Evolutionary conservation across 441 rosid genomes (phyloP).

Genomic region (Erodium chrysanthum): DNA sequence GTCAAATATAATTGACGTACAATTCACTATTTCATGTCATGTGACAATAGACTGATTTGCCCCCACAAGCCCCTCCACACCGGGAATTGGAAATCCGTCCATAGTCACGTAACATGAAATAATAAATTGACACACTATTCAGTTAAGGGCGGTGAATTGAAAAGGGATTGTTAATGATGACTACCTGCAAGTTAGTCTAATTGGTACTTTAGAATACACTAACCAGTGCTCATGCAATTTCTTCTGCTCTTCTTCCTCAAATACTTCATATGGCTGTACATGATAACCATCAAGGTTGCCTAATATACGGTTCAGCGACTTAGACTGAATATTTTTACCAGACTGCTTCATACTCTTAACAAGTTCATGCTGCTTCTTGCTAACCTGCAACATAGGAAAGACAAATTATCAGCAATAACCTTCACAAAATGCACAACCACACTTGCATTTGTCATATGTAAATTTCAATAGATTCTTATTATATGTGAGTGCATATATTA

Average conservation of each 20-base stretch:
- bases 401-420: slow-evolving; percentile 19
- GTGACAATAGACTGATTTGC: too few species aligned
- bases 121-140: too few species aligned
- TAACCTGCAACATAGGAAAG: slow-evolving; percentile 50
- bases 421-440: slow-evolving; percentile 14
- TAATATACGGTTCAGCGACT: slow-evolving; percentile 57
- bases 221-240: slow-evolving; percentile 85
- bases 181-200: neutral
- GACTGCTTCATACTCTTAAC: slow-evolving; percentile 81
- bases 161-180: too few species aligned
- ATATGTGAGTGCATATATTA: too few species aligned
- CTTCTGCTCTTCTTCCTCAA: slow-evolving; percentile 76
- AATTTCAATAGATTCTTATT: neutral
- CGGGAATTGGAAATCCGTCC: too few species aligned
- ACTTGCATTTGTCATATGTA: slow-evolving; percentile 1
- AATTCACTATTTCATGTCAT: too few species aligned
- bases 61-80: too few species aligned
- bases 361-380: slow-evolving; percentile 86
- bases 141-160: too few species aligned
- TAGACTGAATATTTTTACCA: slow-evolving; percentile 63
- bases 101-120: too few species aligned
- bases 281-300: slow-evolving; percentile 61
- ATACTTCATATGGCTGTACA: slow-evolving; percentile 81
- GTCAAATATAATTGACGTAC: too few species aligned
- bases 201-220: slow-evolving; percentile 28